A percentile compares a stretch with the other conserved stretches of the same genome.
phyloP scores from a whole-genome alignment of 441 rosid genomes.

The Mallotus japonicus region DNA sequence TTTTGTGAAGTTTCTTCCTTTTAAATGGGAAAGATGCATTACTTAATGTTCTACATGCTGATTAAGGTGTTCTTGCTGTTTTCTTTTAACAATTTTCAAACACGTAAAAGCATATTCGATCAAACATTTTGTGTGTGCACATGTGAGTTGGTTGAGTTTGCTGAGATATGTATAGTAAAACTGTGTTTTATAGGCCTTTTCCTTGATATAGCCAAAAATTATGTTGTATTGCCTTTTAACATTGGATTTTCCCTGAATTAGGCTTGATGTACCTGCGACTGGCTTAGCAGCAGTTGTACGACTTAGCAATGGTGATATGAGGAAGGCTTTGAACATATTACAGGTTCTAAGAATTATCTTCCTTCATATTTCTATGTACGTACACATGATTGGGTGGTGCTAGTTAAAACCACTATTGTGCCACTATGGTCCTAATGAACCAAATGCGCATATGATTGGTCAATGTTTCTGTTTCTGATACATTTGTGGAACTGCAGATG shows the following conservation, averaged over 20 bases:
- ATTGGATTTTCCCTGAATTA: slow-evolving; percentile 26
- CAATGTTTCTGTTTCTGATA: not conserved
- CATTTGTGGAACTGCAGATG: slow-evolving; percentile 1
- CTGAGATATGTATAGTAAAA: no score
- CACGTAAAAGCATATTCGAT: not conserved
- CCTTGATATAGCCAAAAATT: not conserved
- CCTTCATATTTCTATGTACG: slow-evolving; percentile 9
- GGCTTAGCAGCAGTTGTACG: slow-evolving; percentile 85
- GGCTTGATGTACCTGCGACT: slow-evolving; percentile 78
- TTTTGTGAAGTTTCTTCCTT: slow-evolving; percentile 1
- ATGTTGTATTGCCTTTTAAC: slow-evolving; percentile 2
- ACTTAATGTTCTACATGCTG: not conserved
- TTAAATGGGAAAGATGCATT: not conserved
- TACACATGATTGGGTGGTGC: not conserved
- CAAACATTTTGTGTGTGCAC: no score
- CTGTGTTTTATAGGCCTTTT: not conserved
- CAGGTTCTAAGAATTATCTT: slow-evolving; percentile 51
- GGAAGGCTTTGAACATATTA: slow-evolving; percentile 93
- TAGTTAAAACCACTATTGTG: not conserved
- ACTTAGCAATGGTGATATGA: slow-evolving; percentile 97
- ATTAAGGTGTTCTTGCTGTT: not conserved
- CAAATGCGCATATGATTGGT: not conserved
- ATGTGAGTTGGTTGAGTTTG: no score
- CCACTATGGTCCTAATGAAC: not conserved
- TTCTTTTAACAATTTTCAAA: not conserved